Evolutionary conservation across 306 rosid species (phyloP), one percentile per base, ranked within the genome.

Genomic region (Datisca glomerata): DNA sequence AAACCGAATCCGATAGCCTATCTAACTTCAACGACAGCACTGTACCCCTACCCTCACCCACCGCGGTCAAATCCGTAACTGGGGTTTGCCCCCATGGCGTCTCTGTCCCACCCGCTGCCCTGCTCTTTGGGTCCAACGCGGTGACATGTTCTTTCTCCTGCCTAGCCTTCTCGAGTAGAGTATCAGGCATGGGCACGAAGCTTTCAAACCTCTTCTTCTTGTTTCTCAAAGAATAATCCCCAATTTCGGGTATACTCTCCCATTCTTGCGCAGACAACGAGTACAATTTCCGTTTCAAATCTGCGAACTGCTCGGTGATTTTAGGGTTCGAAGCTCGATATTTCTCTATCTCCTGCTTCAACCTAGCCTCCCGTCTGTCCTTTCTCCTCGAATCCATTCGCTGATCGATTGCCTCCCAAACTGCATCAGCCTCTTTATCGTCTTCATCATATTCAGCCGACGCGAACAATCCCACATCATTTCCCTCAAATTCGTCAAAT

Each of bases 321-420:
- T 85, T 85, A 2, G 93, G 93, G 42, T 85, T 85, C 0, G 93
- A 85, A 0, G 91, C 96, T 0, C 93, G 55, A 53, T 78, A 86
- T 64, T 86, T 81, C 68, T 86, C 96, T 27, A 86, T 81, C 72
- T 80, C 96, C 34, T 86, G 60, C 65, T 86, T 86, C 91, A 86
- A 52, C 69, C 91, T 64, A 2, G 96, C 96, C 20, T 85, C 96
- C 45, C 96, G 68, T 37, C 91, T 54, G 33, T 85, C 96, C 67
- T 85, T 85, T 55, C 96, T 76, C 63, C 96, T 62, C 7, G 86
- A 85, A 63, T 85, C 96, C 96, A 85, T 81, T 34, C 96, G 73
- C 74, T 71, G 54, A 24, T 85, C 96, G 12, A 85, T 78, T 0
- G 70, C 93, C 28, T 85, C 96, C 96, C 96, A 85, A 38, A 80